These are phyloP conservation scores for Phlebiopsis gigantea DNA, from an alignment of 768 basidiomycete species.

Conservation along the genomic window DNA sequence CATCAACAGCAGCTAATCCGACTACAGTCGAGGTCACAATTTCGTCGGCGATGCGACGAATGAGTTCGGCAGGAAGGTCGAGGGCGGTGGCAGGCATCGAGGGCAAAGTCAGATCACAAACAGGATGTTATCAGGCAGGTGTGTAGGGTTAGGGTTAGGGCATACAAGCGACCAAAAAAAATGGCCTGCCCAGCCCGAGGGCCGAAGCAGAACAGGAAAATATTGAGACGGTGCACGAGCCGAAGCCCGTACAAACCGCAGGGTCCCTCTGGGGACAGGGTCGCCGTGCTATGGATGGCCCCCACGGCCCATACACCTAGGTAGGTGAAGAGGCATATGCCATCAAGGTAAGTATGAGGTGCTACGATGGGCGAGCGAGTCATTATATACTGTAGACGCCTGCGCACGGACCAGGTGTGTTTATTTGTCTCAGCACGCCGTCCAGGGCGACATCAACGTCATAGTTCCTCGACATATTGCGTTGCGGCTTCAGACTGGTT, in stretches of 20 bases:
- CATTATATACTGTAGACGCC: conserved; percentile 8
- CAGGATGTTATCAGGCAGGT: not conserved
- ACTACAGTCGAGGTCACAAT: not conserved
- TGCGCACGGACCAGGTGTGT: conserved; percentile 14
- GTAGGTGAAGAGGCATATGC: conserved; percentile 25
- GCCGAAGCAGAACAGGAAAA: conserved; percentile 36
- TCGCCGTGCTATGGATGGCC: conserved; percentile 41
- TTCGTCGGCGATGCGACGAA: not conserved
- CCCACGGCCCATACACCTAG: conserved; percentile 25
- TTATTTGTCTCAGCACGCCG: too few relatives aligned
- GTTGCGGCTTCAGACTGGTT: too few relatives aligned
- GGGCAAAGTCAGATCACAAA: not conserved
- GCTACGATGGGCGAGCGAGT: conserved; percentile 2
- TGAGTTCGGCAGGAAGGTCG: not conserved
- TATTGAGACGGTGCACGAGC: conserved; percentile 35
- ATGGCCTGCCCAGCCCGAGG: conserved; percentile 42
- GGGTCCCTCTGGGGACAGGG: conserved; percentile 39
- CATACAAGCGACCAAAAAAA: conserved; percentile 24
- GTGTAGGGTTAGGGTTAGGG: conserved; percentile 22
- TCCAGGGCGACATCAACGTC: too few relatives aligned
- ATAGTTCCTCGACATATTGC: too few relatives aligned
- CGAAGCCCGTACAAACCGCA: conserved; percentile 35
- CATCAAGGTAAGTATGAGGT: conserved; percentile 29
- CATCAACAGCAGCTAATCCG: not conserved
- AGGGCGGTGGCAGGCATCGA: not conserved